Conservation (phyloP, 2,329 filamentous ascomycete genomes). For the Pseudogymnoascus sp. region DNA sequence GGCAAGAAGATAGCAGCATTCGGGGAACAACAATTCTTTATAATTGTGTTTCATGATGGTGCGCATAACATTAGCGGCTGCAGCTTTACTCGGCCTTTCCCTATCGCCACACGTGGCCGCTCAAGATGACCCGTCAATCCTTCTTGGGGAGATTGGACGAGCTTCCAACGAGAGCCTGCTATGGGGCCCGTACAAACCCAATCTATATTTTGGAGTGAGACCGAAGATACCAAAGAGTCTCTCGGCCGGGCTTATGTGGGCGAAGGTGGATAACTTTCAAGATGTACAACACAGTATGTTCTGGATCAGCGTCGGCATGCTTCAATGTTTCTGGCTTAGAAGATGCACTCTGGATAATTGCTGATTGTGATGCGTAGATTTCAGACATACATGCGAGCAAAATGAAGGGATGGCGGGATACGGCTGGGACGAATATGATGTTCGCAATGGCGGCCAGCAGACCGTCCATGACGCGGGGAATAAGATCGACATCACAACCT, state of each 20-base stretch:
- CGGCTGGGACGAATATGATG: constrained; percentile 96
- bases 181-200: constrained; percentile 93
- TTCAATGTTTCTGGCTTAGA: background rate
- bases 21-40: constrained; percentile 2
- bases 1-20: background rate
- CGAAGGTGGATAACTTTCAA: constrained; percentile 69
- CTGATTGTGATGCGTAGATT: constrained; percentile 43
- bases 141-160: constrained; percentile 30
- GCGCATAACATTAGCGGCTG: constrained; percentile 5
- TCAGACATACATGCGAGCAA: constrained; percentile 94
- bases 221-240: constrained; percentile 76
- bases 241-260: constrained; percentile 81
- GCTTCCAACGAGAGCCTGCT: constrained; percentile 73
- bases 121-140: constrained; percentile 23
- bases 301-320: background rate
- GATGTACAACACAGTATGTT: constrained; percentile 67
- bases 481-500: constrained; percentile 80
- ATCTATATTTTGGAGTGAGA: constrained; percentile 86
- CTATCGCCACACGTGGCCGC: constrained; percentile 10
- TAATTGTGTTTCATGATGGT: constrained; percentile 8
- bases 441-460: constrained; percentile 77
- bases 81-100: background rate
- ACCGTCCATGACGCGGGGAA: constrained; percentile 87
- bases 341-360: background rate
- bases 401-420: constrained; percentile 90